Evolutionary conservation across 805 yeast genomes (phyloP).

Genomic region (Sungouiozyma intestinalis): DNA sequence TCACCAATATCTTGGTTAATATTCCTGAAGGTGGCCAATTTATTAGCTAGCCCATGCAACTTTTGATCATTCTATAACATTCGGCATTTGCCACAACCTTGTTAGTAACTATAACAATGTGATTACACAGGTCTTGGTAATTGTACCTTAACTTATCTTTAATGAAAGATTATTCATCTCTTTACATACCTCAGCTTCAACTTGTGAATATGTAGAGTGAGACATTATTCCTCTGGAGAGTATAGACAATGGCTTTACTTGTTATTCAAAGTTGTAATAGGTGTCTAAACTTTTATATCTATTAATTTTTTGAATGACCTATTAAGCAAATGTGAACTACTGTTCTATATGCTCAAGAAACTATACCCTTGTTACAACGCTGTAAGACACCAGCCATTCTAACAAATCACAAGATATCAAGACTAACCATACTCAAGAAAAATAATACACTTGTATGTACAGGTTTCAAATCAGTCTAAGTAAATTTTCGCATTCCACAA

Average conservation of each 20-base stretch:
- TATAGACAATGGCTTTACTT: background rate
- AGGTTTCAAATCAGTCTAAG: slow-evolving; percentile 15
- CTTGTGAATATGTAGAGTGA: slow-evolving; percentile 23
- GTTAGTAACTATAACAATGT: too few relatives aligned
- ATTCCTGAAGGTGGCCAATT: slow-evolving; percentile 50
- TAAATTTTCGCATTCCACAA: slow-evolving; percentile 30
- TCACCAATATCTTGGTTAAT: slow-evolving; percentile 59
- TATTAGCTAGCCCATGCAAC: slow-evolving; percentile 52
- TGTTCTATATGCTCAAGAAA: too few relatives aligned
- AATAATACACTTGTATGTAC: background rate
- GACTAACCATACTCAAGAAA: background rate
- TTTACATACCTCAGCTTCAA: slow-evolving; percentile 18
- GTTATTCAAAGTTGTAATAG: background rate
- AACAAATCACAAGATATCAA: background rate
- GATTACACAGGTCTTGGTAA: too few relatives aligned
- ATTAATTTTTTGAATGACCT: too few relatives aligned
- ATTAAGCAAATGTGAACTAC: too few relatives aligned
- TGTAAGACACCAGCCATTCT: too few relatives aligned
- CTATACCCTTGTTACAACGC: too few relatives aligned
- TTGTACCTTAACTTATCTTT: too few relatives aligned
- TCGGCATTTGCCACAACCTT: background rate
- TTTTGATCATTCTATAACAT: slow-evolving; percentile 45
- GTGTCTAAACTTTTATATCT: too few relatives aligned
- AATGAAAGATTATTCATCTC: background rate
- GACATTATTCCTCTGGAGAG: slow-evolving; percentile 21